These are phyloP conservation scores for Endocladia muricata DNA, from an alignment of 31 red algal species.

Conservation along the genomic window DNA sequence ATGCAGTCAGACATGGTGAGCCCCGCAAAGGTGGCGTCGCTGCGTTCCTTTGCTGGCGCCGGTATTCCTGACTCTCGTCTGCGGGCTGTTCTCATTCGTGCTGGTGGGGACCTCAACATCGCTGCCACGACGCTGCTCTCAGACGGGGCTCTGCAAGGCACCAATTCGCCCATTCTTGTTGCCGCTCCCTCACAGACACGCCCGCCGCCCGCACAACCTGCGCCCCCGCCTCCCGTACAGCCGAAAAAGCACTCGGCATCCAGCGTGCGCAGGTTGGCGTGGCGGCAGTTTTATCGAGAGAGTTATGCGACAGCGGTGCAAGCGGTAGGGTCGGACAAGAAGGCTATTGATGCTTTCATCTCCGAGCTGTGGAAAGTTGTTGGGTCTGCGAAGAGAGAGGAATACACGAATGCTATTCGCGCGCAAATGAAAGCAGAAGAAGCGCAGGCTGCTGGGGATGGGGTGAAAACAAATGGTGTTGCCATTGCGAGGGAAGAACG, in stretches of 20 bases:
- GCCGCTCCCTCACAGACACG: neutral
- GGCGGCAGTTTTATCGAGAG: constrained; percentile 39
- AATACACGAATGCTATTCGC: neutral
- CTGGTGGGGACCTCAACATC: constrained; percentile 57
- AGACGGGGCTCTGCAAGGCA: neutral
- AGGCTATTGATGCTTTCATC: constrained; percentile 14
- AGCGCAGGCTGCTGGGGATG: neutral
- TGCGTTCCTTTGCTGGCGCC: constrained; percentile 46
- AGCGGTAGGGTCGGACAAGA: neutral
- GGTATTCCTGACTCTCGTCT: constrained; percentile 43
- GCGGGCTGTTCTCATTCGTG: constrained; percentile 52
- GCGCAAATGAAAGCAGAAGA: no score
- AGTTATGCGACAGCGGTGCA: neutral
- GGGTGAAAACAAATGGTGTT: neutral
- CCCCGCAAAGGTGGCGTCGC: constrained; percentile 33
- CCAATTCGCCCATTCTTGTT: constrained; percentile 15
- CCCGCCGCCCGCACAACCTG: neutral
- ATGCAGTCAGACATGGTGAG: constrained; percentile 22
- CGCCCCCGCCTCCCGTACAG: neutral
- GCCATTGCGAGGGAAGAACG: neutral
- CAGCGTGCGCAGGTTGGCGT: constrained; percentile 3
- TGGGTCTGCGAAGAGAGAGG: neutral
- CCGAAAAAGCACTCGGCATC: neutral
- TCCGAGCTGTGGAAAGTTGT: constrained; percentile 24
- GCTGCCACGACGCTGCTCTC: constrained; percentile 47